These are phyloP conservation scores for Taxillus chinensis DNA, from an alignment of 164 flowering plant species.

Conservation along the genomic window DNA sequence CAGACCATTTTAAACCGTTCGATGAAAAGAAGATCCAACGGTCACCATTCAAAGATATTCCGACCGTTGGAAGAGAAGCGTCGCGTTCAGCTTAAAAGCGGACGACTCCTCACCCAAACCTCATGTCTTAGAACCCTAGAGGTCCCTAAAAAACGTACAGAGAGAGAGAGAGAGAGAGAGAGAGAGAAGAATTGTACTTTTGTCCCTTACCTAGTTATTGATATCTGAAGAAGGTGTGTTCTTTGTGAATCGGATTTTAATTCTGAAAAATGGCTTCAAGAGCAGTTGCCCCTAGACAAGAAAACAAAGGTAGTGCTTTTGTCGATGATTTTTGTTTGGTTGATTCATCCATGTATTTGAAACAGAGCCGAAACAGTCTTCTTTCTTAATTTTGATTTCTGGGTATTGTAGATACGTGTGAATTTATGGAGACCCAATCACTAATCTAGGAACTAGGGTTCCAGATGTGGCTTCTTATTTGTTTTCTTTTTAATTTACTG, in stretches of 20 bases:
- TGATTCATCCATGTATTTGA: not conserved
- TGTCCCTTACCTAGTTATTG: not conserved
- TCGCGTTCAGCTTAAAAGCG: constrained; percentile 21
- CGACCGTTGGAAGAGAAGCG: constrained; percentile 40
- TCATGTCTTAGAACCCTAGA: constrained; percentile 2
- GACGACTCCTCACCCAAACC: not conserved
- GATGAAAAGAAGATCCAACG: constrained; percentile 19
- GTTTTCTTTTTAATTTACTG: no score
- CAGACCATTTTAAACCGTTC: constrained; percentile 5
- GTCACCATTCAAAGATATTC: constrained; percentile 10
- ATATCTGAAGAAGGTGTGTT: not conserved
- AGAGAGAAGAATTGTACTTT: not conserved
- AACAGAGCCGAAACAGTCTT: not conserved
- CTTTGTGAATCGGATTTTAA: constrained; percentile 10
- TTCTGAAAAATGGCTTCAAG: constrained; percentile 52
- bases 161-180: constrained; percentile 8
- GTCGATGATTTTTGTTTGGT: not conserved
- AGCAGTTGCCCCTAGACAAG: constrained; percentile 32
- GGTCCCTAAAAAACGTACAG: constrained; percentile 1
- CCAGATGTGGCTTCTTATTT: no score
- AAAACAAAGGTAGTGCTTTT: constrained; percentile 26
- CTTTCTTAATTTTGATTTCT: not conserved
- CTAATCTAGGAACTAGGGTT: no score
- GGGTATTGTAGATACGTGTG: no score
- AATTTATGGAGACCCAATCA: no score